These are phyloP conservation scores for Rubus idaeus DNA, from an alignment of 306 rosid species.

Conservation along the genomic window DNA sequence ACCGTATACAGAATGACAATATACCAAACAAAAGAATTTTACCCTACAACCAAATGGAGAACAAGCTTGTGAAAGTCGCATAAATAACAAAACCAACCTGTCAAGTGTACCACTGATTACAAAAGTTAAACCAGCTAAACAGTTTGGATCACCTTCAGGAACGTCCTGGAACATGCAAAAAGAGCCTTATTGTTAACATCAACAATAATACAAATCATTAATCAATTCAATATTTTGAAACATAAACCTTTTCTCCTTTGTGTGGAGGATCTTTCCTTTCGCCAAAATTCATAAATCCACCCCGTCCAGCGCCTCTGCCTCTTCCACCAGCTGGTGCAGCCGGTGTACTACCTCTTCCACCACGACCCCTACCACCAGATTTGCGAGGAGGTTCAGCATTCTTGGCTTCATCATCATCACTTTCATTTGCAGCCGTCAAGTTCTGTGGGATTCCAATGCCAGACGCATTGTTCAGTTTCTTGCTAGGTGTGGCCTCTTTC, in stretches of 20 bases:
- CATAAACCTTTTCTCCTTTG: conserved; percentile 89
- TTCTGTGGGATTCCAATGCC: conserved; percentile 60
- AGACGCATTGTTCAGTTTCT: conserved; percentile 69
- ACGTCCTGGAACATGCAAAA: conserved; percentile 64
- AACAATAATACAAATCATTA: conserved; percentile 13
- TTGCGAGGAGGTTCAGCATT: conserved; percentile 38
- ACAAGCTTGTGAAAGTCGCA: conserved; percentile 14
- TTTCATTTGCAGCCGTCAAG: conserved; percentile 49
- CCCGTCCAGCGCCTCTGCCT: conserved; percentile 90
- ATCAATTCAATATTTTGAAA: conserved; percentile 20
- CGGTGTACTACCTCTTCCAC: conserved; percentile 73
- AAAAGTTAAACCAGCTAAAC: conserved; percentile 83
- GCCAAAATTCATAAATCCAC: conserved; percentile 94
- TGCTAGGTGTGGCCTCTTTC: conserved; percentile 59
- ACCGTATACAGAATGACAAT: background rate
- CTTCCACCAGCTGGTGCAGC: conserved; percentile 65
- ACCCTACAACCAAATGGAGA: background rate
- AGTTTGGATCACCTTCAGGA: conserved; percentile 91
- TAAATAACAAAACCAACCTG: conserved; percentile 47
- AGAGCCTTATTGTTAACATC: conserved; percentile 25
- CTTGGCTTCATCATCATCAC: conserved; percentile 50
- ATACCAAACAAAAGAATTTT: background rate
- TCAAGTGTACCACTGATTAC: conserved; percentile 98
- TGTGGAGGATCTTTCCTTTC: conserved; percentile 97
- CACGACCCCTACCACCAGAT: conserved; percentile 78